Evolutionary conservation across 441 rosid genomes (phyloP).

Genomic region (Capsella rubella): DNA sequence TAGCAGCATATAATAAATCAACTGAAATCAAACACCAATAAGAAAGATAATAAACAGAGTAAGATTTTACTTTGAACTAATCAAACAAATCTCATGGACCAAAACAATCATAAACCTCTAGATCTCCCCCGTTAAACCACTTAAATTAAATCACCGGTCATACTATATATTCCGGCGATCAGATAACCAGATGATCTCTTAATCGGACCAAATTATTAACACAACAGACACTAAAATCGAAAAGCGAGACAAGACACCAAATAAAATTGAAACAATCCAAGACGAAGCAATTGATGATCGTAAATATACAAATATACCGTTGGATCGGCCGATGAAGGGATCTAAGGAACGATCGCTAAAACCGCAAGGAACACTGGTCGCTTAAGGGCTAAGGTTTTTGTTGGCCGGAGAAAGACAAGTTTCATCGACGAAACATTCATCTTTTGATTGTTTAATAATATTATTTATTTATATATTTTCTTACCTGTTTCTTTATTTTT

Average conservation of each 20-base stretch:
- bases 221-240: slow-evolving; percentile 3
- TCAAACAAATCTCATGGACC: neutral
- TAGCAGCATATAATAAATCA: neutral
- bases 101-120: slow-evolving; percentile 35
- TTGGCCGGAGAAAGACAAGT: slow-evolving; percentile 17
- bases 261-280: neutral
- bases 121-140: slow-evolving; percentile 42
- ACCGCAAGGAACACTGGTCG: slow-evolving; percentile 17
- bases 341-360: slow-evolving; percentile 26
- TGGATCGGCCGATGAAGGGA: slow-evolving; percentile 13
- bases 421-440: slow-evolving; percentile 1
- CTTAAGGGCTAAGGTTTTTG: slow-evolving; percentile 33
- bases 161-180: slow-evolving; percentile 1
- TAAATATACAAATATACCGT: neutral
- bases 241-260: neutral
- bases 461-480: neutral
- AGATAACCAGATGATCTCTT: neutral
- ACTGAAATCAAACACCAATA: neutral
- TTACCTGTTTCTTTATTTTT: neutral
- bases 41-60: neutral
- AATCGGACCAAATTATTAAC: slow-evolving; percentile 7
- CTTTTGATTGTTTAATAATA: neutral
- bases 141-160: slow-evolving; percentile 4
- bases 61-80: neutral
- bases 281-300: slow-evolving; percentile 5